phyloP scores from a whole-genome alignment of 2,329 filamentous ascomycete genomes.

The Cladobotryum protrusum region DNA sequence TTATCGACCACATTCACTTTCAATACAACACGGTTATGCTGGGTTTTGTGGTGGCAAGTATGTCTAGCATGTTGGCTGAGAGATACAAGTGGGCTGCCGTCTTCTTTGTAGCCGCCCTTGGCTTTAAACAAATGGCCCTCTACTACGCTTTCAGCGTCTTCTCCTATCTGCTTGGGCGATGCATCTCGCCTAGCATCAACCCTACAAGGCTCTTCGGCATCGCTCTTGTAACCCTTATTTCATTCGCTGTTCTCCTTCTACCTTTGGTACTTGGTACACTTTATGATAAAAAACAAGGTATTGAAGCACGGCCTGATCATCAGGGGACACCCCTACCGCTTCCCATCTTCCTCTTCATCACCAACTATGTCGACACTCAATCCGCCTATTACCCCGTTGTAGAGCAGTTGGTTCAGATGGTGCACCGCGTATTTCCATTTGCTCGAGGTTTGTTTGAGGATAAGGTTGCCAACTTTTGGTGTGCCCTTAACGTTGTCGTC shows the following conservation, averaged over 20 bases:
- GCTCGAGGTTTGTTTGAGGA: constrained; percentile 95
- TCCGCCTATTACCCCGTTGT: constrained; percentile 68
- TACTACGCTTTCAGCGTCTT: constrained; percentile 95
- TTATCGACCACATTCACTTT: constrained; percentile 93
- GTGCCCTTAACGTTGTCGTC: constrained; percentile 79
- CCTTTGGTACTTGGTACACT: constrained; percentile 69
- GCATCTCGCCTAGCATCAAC: constrained; percentile 68
- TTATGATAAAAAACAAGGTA: constrained; percentile 60
- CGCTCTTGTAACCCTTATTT: constrained; percentile 61
- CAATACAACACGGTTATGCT: constrained; percentile 99
- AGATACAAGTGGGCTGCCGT: constrained; percentile 82
- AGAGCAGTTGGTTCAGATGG: constrained; percentile 73
- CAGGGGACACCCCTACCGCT: constrained; percentile 55
- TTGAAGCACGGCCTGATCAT: constrained; percentile 50
- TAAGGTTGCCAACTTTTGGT: constrained; percentile 99
- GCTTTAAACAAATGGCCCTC: constrained; percentile 98
- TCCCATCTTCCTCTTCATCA: constrained; percentile 54
- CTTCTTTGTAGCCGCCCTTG: constrained; percentile 89
- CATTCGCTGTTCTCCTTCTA: constrained; percentile 69
- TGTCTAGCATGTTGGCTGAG: constrained; percentile 83
- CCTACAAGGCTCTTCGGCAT: constrained; percentile 66
- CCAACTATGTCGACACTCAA: constrained; percentile 53
- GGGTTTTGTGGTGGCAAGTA: constrained; percentile 75
- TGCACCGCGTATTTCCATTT: constrained; percentile 95
- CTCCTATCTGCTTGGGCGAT: constrained; percentile 81